Evolutionary conservation across 345 rosid genomes (phyloP).

Genomic region (Carallia pectinifolia): DNA sequence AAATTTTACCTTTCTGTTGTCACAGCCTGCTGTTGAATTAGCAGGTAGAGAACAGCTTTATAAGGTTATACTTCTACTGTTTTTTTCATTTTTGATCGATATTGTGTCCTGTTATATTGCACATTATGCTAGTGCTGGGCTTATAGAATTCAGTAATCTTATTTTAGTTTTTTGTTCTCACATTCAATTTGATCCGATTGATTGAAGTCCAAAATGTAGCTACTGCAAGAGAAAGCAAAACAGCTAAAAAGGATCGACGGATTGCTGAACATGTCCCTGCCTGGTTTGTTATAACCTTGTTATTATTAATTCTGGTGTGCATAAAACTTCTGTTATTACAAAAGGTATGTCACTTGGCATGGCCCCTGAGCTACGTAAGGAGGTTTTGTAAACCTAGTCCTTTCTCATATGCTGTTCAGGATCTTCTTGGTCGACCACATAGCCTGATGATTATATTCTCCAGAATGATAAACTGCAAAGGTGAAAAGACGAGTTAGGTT

Average conservation of each 20-base stretch:
- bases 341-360: too few relatives aligned
- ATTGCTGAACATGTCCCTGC: constrained; percentile 62
- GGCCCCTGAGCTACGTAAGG: too few relatives aligned
- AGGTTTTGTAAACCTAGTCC: too few relatives aligned
- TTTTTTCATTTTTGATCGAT: background rate
- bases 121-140: background rate
- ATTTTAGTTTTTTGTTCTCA: constrained; percentile 8
- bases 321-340: too few relatives aligned
- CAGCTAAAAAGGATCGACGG: constrained; percentile 80
- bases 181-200: constrained; percentile 25
- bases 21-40: constrained; percentile 91
- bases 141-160: background rate
- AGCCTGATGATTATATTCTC: too few relatives aligned
- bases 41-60: constrained; percentile 91
- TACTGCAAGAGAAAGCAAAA: constrained; percentile 78
- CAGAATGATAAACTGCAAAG: too few relatives aligned
- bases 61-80: constrained; percentile 46
- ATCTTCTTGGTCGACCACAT: too few relatives aligned
- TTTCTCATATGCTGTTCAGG: too few relatives aligned
- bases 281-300: constrained; percentile 39
- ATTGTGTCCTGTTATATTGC: background rate
- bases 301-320: background rate
- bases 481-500: too few relatives aligned
- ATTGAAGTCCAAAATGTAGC: constrained; percentile 81
- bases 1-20: constrained; percentile 4